Evolutionary conservation across 2,329 filamentous ascomycete genomes (phyloP).

Genomic region (Bretziella fagacearum): DNA sequence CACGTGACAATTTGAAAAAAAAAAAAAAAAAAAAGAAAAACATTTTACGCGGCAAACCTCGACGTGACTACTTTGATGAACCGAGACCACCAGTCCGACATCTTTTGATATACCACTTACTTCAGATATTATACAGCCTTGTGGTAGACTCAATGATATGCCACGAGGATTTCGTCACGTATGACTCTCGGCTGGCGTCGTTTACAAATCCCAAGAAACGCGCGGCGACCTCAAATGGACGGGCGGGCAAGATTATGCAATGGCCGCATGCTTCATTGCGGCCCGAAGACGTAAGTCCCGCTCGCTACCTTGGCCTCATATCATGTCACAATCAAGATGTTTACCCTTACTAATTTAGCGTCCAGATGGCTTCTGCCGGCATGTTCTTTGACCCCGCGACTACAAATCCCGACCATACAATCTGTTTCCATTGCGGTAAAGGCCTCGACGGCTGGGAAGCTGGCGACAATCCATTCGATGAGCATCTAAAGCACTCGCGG

Average conservation of each 20-base stretch:
- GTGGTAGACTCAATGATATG: conserved; percentile 11
- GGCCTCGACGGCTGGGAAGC: conserved; percentile 84
- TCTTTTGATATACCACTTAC: too few relatives aligned
- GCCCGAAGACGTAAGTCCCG: conserved; percentile 20
- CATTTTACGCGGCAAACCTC: too few relatives aligned
- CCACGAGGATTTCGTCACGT: conserved; percentile 39
- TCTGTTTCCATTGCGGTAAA: conserved; percentile 74
- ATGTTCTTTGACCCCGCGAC: conserved; percentile 73
- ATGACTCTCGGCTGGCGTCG: conserved; percentile 61
- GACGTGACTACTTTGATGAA: too few relatives aligned
- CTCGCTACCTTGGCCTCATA: not conserved
- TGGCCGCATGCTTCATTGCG: conserved; percentile 54
- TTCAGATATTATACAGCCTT: too few relatives aligned
- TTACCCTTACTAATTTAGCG: too few relatives aligned
- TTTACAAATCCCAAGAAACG: conserved; percentile 58
- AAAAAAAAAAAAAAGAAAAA: too few relatives aligned
- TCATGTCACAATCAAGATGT: too few relatives aligned
- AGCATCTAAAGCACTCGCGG: conserved; percentile 70
- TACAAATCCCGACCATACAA: conserved; percentile 67
- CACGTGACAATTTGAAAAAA: too few relatives aligned
- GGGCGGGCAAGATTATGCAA: conserved; percentile 36
- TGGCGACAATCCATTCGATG: conserved; percentile 63
- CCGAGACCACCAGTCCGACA: too few relatives aligned
- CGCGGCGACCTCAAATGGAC: conserved; percentile 42
- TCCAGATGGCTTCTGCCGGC: conserved; percentile 70